phyloP scores from a whole-genome alignment of 2,329 filamentous ascomycete genomes.

The Chaetomiaceae sp. region DNA sequence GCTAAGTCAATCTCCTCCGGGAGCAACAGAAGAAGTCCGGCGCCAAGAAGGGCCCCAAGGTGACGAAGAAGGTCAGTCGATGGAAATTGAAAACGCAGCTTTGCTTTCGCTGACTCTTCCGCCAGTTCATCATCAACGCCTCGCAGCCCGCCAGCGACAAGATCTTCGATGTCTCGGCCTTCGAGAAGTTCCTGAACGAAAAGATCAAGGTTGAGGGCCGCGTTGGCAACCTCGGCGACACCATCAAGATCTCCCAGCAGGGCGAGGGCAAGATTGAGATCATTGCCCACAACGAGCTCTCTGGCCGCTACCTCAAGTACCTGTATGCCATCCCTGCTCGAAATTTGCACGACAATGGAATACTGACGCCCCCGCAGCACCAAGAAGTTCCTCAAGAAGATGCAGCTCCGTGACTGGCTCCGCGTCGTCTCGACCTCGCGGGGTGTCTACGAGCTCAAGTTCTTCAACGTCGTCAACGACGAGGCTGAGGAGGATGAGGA shows the following conservation, averaged over 20 bases:
- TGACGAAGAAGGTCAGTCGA: constrained; percentile 73
- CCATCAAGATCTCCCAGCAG: constrained; percentile 81
- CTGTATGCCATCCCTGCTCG: constrained; percentile 58
- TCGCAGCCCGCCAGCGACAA: constrained; percentile 97
- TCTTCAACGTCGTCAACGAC: constrained; percentile 99
- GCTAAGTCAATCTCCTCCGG: constrained; percentile 67
- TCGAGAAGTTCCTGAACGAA: constrained; percentile 99
- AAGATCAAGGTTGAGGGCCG: constrained; percentile 99
- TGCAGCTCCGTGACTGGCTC: constrained; percentile 99
- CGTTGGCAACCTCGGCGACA: constrained; percentile 95
- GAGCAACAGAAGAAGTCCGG: constrained; percentile 58
- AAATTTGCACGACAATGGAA: constrained; percentile 32
- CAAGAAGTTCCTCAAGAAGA: constrained; percentile 99
- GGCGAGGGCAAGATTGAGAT: constrained; percentile 98
- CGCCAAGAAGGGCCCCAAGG: constrained; percentile 65
- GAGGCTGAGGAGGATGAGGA: constrained; percentile 98
- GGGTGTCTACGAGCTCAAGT: constrained; percentile 99
- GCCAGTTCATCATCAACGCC: constrained; percentile 97
- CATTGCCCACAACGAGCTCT: constrained; percentile 95
- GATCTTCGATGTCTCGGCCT: constrained; percentile 98
- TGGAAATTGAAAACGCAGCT: neutral
- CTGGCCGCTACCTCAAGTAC: constrained; percentile 99
- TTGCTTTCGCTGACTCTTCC: constrained; percentile 14
- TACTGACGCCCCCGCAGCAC: constrained; percentile 56
- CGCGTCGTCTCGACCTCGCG: constrained; percentile 96